Evolutionary conservation across 2,329 filamentous ascomycete species (phyloP).

Genomic region (Ophiostoma pallidulum): DNA sequence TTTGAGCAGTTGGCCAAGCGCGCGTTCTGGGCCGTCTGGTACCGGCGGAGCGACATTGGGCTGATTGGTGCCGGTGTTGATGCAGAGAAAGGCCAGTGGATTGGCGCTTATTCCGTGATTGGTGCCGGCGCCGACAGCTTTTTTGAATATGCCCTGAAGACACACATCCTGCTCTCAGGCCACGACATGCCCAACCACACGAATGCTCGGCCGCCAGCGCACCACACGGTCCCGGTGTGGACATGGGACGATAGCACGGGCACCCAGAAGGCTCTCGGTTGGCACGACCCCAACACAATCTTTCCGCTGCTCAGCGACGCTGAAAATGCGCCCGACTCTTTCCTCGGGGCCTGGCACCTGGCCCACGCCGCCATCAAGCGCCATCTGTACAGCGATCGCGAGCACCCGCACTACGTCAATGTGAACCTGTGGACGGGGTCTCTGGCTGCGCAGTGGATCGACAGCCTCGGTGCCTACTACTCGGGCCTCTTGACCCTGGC

Average conservation of each 20-base stretch:
- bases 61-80: conserved; percentile 84
- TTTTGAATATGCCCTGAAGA: conserved; percentile 96
- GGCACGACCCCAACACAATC: conserved; percentile 56
- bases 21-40: conserved; percentile 97
- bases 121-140: conserved; percentile 97
- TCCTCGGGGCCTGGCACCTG: conserved; percentile 73
- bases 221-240: conserved; percentile 1
- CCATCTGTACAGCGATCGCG: conserved; percentile 74
- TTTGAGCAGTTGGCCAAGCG: conserved; percentile 85
- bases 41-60: conserved; percentile 71
- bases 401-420: conserved; percentile 89
- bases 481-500: conserved; percentile 78
- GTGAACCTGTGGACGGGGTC: conserved; percentile 83
- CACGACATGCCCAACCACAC: conserved; percentile 48
- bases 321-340: conserved; percentile 65
- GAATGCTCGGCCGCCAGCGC: neutral
- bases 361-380: conserved; percentile 81
- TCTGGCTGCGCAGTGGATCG: conserved; percentile 85
- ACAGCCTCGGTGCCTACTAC: conserved; percentile 92
- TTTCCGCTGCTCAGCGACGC: conserved; percentile 52
- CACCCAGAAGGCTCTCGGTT: conserved; percentile 17
- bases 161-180: conserved; percentile 80
- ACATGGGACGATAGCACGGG: neutral
- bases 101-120: conserved; percentile 81
- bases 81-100: conserved; percentile 83